Percentiles rank a stretch among this genome's conserved stretches.
Evolutionary conservation across 805 yeast genomes (phyloP).

Genomic region (Lachancea kluyveri): DNA sequence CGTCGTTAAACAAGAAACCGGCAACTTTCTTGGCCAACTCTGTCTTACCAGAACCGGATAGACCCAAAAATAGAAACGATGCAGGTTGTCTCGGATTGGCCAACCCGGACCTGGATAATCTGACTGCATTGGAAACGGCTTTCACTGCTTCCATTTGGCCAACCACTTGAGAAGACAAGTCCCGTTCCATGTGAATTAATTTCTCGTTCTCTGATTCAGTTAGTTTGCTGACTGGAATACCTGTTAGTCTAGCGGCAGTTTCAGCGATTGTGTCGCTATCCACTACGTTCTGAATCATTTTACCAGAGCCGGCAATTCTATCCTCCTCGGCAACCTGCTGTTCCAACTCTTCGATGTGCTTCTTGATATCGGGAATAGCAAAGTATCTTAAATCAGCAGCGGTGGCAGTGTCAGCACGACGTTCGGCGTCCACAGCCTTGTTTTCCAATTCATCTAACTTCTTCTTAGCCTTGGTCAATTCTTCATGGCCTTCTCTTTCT

Average conservation of each 20-base stretch:
- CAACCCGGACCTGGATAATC: slow-evolving; percentile 89
- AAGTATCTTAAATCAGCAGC: slow-evolving; percentile 96
- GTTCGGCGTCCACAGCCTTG: slow-evolving; percentile 94
- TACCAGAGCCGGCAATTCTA: slow-evolving; percentile 48
- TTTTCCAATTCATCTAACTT: slow-evolving; percentile 87
- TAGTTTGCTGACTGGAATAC: slow-evolving; percentile 91
- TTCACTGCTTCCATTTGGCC: slow-evolving; percentile 95
- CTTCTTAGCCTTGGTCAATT: slow-evolving; percentile 81
- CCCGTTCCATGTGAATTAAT: slow-evolving; percentile 91
- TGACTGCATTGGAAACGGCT: slow-evolving; percentile 92
- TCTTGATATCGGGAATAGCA: slow-evolving; percentile 90
- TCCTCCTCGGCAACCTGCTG: slow-evolving; percentile 72
- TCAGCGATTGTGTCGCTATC: slow-evolving; percentile 91
- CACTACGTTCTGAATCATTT: slow-evolving; percentile 82
- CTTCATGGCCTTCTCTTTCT: slow-evolving; percentile 88
- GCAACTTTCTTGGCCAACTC: slow-evolving; percentile 96
- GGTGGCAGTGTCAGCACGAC: slow-evolving; percentile 89
- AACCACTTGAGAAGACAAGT: slow-evolving; percentile 74
- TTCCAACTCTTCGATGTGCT: slow-evolving; percentile 72
- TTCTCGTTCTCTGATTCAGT: slow-evolving; percentile 94
- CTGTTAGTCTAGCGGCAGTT: slow-evolving; percentile 93
- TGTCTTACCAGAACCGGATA: slow-evolving; percentile 97
- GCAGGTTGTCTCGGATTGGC: slow-evolving; percentile 97
- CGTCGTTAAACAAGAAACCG: slow-evolving; percentile 92
- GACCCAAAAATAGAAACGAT: slow-evolving; percentile 87